Evolutionary conservation across 140 eudicot genomes (phyloP).

Genomic region (Ambrosia hybrid): DNA sequence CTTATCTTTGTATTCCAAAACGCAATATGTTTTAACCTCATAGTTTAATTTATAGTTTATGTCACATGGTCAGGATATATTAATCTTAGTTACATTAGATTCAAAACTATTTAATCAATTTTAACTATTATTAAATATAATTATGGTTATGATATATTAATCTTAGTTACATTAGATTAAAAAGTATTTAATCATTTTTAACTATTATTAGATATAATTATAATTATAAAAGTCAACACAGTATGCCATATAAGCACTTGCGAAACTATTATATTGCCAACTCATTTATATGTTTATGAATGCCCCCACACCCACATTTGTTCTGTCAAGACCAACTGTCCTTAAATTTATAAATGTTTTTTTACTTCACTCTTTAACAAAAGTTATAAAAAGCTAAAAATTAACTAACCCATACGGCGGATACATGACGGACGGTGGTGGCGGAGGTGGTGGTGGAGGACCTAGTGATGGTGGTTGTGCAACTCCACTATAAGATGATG

Average conservation of each 20-base stretch:
- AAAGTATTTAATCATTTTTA: not conserved
- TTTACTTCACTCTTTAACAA: constrained; percentile 29
- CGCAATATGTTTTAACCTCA: not conserved
- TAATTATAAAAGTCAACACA: constrained; percentile 34
- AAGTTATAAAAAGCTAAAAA: not conserved
- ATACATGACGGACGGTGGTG: constrained; percentile 48
- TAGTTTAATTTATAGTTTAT: not conserved
- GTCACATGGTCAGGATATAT: not conserved
- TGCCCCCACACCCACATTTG: constrained; percentile 48
- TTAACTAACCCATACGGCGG: constrained; percentile 49
- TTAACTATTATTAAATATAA: not conserved
- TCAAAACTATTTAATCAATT: not conserved
- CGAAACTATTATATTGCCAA: constrained; percentile 35
- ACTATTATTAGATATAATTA: not conserved
- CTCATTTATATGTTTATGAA: constrained; percentile 30
- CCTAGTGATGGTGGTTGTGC: constrained; percentile 33
- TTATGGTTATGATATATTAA: not conserved
- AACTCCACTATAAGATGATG: constrained; percentile 47
- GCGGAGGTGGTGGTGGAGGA: constrained; percentile 38
- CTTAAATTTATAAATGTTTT: constrained; percentile 27
- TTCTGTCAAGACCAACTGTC: constrained; percentile 43
- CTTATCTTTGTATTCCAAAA: not conserved
- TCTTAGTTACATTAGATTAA: not conserved
- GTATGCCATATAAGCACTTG: constrained; percentile 27
- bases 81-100: not conserved